Evolutionary conservation across 2,329 filamentous ascomycete species (phyloP).

Genomic region (Anisogramma anomala): DNA sequence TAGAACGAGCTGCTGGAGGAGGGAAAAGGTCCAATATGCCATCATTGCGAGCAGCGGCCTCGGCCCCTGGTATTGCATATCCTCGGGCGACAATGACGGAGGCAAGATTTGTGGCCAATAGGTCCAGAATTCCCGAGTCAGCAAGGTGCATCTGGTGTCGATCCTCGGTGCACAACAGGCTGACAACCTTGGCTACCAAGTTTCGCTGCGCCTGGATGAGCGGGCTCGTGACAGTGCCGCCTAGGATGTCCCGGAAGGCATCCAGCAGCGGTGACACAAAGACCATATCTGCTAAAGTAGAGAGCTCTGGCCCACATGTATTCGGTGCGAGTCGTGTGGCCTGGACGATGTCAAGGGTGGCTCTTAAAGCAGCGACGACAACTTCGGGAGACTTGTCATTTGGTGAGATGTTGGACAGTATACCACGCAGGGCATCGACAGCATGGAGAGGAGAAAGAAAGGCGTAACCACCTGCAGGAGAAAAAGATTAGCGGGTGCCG

Average conservation of each 20-base stretch:
- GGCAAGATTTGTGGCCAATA: slow-evolving; percentile 62
- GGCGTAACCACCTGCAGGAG: slow-evolving; percentile 55
- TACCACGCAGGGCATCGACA: slow-evolving; percentile 53
- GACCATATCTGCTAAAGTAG: slow-evolving; percentile 48
- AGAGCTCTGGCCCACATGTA: slow-evolving; percentile 35
- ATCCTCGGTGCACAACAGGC: slow-evolving; percentile 54
- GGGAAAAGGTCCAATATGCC: slow-evolving; percentile 48
- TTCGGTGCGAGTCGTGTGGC: slow-evolving; percentile 46
- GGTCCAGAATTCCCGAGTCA: slow-evolving; percentile 63
- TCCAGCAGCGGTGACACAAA: slow-evolving; percentile 52
- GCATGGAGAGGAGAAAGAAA: slow-evolving; percentile 67
- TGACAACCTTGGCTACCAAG: slow-evolving; percentile 46
- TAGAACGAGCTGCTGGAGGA: slow-evolving; percentile 43
- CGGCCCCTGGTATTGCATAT: slow-evolving; percentile 55
- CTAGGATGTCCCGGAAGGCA: slow-evolving; percentile 47
- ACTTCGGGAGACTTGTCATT: slow-evolving; percentile 52
- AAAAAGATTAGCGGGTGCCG: slow-evolving; percentile 5
- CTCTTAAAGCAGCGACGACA: slow-evolving; percentile 60
- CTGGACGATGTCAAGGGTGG: slow-evolving; percentile 60
- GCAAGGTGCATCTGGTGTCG: slow-evolving; percentile 60
- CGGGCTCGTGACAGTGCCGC: not conserved
- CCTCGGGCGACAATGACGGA: slow-evolving; percentile 58
- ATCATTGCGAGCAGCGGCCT: slow-evolving; percentile 40
- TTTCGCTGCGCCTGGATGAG: slow-evolving; percentile 49
- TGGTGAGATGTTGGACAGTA: slow-evolving; percentile 60